phyloP scores from a whole-genome alignment of 1,139 yeast genomes.

The Pneumocystis murina region DNA sequence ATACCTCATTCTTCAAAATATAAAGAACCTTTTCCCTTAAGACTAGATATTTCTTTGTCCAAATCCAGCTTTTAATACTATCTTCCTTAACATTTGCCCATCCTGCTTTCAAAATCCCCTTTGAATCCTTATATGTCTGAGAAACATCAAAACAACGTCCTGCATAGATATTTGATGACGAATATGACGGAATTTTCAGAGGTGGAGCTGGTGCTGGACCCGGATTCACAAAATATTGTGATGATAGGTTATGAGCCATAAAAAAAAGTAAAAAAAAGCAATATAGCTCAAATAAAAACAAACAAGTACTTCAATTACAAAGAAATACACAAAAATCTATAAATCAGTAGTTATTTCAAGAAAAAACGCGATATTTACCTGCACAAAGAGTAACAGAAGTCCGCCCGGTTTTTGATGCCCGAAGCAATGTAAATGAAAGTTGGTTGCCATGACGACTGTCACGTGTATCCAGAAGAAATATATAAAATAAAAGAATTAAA shows the following conservation, averaged over 20 bases:
- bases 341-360: no score
- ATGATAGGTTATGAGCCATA: not conserved
- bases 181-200: not conserved
- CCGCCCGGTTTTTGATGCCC: no score
- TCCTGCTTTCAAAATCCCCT: constrained; percentile 33
- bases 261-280: not conserved
- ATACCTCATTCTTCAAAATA: constrained; percentile 53
- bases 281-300: no score
- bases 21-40: constrained; percentile 61
- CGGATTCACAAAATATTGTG: constrained; percentile 9
- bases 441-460: no score
- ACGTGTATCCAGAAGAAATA: no score
- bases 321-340: no score
- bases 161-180: not conserved
- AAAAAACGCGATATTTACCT: no score
- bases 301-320: no score
- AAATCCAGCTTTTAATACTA: constrained; percentile 57
- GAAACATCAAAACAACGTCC: not conserved
- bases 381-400: no score
- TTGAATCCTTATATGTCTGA: constrained; percentile 2
- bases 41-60: constrained; percentile 79
- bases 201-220: not conserved
- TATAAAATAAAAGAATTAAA: not conserved
- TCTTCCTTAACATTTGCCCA: constrained; percentile 92
- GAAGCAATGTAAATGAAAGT: no score